Conservation (phyloP, 352 stramenopile species). For the Blastocystis sp. region DNA sequence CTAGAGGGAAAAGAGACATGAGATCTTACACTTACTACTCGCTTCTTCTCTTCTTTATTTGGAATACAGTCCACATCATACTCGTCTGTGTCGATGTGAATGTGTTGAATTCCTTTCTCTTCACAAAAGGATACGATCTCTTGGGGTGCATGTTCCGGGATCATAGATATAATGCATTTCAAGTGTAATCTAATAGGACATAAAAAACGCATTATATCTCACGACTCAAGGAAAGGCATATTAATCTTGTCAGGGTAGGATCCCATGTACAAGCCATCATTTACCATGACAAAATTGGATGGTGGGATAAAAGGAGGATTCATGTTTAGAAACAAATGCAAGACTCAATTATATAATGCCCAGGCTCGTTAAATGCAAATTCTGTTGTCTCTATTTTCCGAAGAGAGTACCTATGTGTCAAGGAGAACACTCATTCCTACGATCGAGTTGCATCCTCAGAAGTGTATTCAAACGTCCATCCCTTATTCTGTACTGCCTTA, state of each 20-base stretch:
- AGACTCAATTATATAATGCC: neutral
- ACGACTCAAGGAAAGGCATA: constrained; percentile 33
- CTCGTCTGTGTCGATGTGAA: constrained; percentile 58
- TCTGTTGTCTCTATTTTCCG: neutral
- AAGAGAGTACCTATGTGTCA: neutral
- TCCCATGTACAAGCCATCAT: constrained; percentile 25
- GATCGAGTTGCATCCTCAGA: neutral
- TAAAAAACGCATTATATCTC: neutral
- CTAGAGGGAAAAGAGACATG: neutral
- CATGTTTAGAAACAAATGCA: constrained; percentile 2
- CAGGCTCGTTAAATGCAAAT: neutral
- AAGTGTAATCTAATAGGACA: neutral
- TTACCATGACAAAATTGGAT: constrained; percentile 9
- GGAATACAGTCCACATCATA: constrained; percentile 58
- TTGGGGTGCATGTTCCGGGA: neutral
- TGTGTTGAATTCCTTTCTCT: constrained; percentile 29
- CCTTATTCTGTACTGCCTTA: neutral
- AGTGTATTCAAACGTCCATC: neutral
- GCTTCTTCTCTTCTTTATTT: constrained; percentile 47
- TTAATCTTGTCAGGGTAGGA: constrained; percentile 35
- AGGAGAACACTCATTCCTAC: neutral
- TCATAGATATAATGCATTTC: constrained; percentile 54
- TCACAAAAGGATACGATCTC: constrained; percentile 17
- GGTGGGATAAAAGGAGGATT: constrained; percentile 18
- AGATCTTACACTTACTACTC: neutral